Evolutionary conservation across 345 rosid genomes (phyloP).

Genomic region (Brassica incana): DNA sequence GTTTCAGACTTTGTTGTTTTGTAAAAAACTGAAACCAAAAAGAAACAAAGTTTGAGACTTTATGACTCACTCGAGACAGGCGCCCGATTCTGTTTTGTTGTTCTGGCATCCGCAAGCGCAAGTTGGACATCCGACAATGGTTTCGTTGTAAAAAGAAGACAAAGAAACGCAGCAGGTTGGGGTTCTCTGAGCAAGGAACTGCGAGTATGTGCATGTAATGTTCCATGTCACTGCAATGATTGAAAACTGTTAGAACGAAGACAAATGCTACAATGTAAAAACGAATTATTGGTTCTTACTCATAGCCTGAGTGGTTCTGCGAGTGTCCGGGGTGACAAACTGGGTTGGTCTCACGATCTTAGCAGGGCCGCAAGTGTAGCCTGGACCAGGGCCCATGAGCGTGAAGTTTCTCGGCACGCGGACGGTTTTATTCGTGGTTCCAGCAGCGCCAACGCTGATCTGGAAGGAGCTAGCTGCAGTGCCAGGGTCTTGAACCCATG

Average conservation of each 20-base stretch:
- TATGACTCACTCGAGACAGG: slow-evolving; percentile 63
- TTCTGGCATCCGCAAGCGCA: slow-evolving; percentile 84
- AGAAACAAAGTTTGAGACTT: neutral
- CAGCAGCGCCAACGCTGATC: slow-evolving; percentile 78
- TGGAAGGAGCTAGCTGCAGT: slow-evolving; percentile 80
- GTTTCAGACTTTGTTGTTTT: too few species aligned
- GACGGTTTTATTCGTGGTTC: slow-evolving; percentile 79
- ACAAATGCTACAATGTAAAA: neutral
- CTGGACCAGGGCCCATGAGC: slow-evolving; percentile 85
- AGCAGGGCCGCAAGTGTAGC: slow-evolving; percentile 85
- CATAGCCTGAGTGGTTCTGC: slow-evolving; percentile 87
- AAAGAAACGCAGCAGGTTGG: slow-evolving; percentile 93
- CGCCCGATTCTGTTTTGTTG: slow-evolving; percentile 46
- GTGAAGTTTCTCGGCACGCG: slow-evolving; percentile 80
- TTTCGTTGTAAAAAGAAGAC: slow-evolving; percentile 80
- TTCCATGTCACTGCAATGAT: slow-evolving; percentile 89
- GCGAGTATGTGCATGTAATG: slow-evolving; percentile 88
- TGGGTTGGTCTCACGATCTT: slow-evolving; percentile 68
- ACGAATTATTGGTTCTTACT: slow-evolving; percentile 50
- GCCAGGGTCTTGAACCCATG: slow-evolving; percentile 76
- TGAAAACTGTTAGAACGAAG: neutral
- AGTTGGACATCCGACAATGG: slow-evolving; percentile 77
- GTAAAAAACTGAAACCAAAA: neutral
- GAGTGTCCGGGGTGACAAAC: slow-evolving; percentile 58
- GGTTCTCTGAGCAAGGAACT: slow-evolving; percentile 74